A percentile compares a stretch with the other conserved stretches of the same genome.
phyloP scores from a whole-genome alignment of 1,284 basidiomycete genomes.

The Apiotrichum domesticum region DNA sequence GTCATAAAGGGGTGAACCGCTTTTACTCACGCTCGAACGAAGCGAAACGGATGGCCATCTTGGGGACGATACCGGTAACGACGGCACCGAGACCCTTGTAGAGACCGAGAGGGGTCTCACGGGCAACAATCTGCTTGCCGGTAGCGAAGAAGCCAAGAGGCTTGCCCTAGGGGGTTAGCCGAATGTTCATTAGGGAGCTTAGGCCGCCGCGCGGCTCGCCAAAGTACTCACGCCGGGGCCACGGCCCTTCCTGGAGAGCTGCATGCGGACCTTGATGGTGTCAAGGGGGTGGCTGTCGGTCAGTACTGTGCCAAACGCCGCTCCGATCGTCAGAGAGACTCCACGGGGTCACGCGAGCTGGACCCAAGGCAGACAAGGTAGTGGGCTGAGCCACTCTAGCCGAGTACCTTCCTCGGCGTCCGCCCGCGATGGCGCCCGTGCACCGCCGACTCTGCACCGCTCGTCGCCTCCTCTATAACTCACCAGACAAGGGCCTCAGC shows the following conservation, averaged over 20 bases:
- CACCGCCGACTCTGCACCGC: too few relatives aligned
- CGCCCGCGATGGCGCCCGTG: too few relatives aligned
- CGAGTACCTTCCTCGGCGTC: too few relatives aligned
- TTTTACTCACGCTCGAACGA: conserved; percentile 70
- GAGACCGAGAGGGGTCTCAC: conserved; percentile 89
- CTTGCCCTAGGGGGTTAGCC: conserved; percentile 60
- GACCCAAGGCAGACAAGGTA: not conserved
- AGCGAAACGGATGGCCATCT: conserved; percentile 99
- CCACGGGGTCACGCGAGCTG: not conserved
- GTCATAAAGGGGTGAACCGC: not conserved
- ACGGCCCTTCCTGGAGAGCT: conserved; percentile 74
- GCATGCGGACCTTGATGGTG: conserved; percentile 98
- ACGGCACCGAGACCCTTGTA: conserved; percentile 99
- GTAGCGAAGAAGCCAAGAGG: conserved; percentile 90
- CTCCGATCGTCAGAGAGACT: not conserved
- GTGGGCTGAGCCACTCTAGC: too few relatives aligned
- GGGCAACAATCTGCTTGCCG: conserved; percentile 76
- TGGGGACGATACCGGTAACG: conserved; percentile 92
- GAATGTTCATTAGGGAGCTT: too few relatives aligned
- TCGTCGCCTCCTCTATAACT: conserved; percentile 9
- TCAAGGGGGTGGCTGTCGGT: conserved; percentile 60
- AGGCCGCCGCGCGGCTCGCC: too few relatives aligned
- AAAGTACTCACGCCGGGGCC: not conserved
- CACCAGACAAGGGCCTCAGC: conserved; percentile 72
- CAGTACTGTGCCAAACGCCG: not conserved